These are phyloP conservation scores for Trichothecium sympodiale DNA, from an alignment of 2,329 filamentous ascomycete genomes.

Conservation along the genomic window DNA sequence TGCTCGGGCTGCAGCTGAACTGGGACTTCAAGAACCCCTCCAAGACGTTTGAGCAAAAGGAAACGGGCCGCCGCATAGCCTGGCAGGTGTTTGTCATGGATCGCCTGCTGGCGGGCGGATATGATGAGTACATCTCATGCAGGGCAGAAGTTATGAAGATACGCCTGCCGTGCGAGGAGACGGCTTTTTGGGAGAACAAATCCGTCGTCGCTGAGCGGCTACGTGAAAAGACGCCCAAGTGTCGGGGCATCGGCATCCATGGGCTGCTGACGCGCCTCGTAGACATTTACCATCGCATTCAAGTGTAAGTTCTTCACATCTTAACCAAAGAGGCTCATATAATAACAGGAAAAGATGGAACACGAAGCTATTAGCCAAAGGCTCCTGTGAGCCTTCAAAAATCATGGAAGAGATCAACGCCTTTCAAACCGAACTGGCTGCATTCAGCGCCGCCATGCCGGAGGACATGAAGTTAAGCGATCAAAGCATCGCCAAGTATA, in stretches of 20 bases:
- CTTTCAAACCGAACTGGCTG: conserved; percentile 25
- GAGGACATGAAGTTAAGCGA: conserved; percentile 21
- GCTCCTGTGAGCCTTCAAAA: conserved; percentile 20
- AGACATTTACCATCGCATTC: conserved; percentile 24
- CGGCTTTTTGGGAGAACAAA: conserved; percentile 19
- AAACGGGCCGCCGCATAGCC: conserved; percentile 22
- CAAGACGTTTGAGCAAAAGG: conserved; percentile 22
- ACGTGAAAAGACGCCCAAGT: conserved; percentile 15
- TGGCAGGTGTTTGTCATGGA: conserved; percentile 28
- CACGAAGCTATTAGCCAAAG: conserved; percentile 12
- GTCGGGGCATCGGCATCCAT: conserved; percentile 17
- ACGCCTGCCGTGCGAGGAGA: conserved; percentile 22
- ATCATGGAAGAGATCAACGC: conserved; percentile 24
- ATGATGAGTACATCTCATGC: conserved; percentile 27
- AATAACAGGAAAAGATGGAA: conserved; percentile 10
- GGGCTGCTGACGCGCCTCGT: conserved; percentile 23
- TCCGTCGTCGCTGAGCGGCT: conserved; percentile 19
- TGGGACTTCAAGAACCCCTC: conserved; percentile 21
- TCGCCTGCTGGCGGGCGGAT: conserved; percentile 25
- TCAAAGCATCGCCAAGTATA: conserved; percentile 19
- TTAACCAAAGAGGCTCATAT: not conserved
- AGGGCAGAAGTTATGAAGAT: conserved; percentile 26
- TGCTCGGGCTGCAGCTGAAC: conserved; percentile 27
- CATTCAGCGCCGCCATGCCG: conserved; percentile 23
- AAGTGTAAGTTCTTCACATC: conserved; percentile 16